Conservation (phyloP, 2,329 filamentous ascomycete genomes). For the Aspergillus cejpii region DNA sequence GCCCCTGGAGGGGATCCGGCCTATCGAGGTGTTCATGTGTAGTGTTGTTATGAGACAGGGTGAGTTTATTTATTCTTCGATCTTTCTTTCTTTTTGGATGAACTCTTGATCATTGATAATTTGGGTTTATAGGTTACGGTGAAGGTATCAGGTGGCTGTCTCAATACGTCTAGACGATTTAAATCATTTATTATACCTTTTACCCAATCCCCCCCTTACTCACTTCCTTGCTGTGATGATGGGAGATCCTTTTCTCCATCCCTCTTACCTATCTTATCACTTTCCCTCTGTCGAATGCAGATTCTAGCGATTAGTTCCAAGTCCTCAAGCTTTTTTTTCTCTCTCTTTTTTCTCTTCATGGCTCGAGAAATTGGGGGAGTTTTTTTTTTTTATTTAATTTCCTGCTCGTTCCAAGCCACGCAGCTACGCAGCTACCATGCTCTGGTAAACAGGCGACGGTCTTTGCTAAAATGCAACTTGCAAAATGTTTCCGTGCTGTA, state of each 20-base stretch:
- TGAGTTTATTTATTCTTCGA: no score
- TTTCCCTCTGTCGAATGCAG: not conserved
- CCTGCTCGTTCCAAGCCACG: no score
- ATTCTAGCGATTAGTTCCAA: not conserved
- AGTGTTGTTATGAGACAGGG: slow-evolving; percentile 96
- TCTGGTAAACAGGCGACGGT: no score
- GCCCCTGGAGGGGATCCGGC: slow-evolving; percentile 81
- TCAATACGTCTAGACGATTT: slow-evolving; percentile 67
- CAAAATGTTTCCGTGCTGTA: no score
- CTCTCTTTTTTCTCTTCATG: not conserved
- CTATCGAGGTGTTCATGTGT: slow-evolving; percentile 99
- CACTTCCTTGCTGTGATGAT: no score
- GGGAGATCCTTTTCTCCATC: not conserved
- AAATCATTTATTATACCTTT: no score
- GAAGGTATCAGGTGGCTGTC: slow-evolving; percentile 88
- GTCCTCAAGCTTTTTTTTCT: not conserved
- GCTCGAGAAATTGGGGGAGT: no score
- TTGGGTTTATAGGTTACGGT: slow-evolving; percentile 58
- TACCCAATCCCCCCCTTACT: no score
- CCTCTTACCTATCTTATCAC: not conserved
- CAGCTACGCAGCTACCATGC: no score
- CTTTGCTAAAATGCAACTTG: no score
- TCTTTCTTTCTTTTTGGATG: not conserved
- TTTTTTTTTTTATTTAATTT: no score
- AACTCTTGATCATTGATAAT: not conserved